phyloP scores from a whole-genome alignment of 306 rosid species.

The Corylus heterophylla region DNA sequence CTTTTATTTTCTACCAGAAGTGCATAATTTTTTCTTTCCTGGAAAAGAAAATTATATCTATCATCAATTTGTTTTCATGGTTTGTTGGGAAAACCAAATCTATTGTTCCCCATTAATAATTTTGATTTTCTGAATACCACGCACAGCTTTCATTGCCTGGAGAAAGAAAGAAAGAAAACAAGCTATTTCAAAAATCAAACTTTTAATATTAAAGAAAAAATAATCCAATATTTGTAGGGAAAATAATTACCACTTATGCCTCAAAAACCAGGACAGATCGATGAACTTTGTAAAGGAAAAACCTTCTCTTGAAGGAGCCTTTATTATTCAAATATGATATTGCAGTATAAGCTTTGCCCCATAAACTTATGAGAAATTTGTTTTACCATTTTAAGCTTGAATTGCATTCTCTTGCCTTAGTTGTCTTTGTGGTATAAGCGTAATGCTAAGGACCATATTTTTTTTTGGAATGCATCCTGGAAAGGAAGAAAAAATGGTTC shows the following conservation, averaged over 20 bases:
- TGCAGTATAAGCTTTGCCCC: not conserved
- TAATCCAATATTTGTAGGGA: not conserved
- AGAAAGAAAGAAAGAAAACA: not conserved
- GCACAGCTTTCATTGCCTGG: constrained; percentile 50
- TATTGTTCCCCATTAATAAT: constrained; percentile 18
- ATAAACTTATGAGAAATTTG: not conserved
- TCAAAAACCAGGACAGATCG: too few relatives aligned
- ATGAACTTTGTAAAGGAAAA: not conserved
- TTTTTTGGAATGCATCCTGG: too few relatives aligned
- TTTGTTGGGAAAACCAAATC: constrained; percentile 5
- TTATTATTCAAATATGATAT: not conserved
- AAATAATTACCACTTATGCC: not conserved
- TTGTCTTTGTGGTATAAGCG: too few relatives aligned
- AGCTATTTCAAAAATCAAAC: not conserved
- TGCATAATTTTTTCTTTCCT: too few relatives aligned
- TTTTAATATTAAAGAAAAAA: not conserved
- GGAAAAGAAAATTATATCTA: too few relatives aligned
- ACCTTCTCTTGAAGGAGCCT: not conserved
- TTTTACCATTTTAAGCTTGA: not conserved
- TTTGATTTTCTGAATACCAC: constrained; percentile 16
- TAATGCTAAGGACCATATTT: too few relatives aligned
- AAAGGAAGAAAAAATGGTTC: too few relatives aligned
- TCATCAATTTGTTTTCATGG: not conserved
- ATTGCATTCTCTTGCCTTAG: too few relatives aligned
- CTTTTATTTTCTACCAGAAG: too few relatives aligned